phyloP scores from a whole-genome alignment of 2,329 filamentous ascomycete species.

The Epichloe amarillans region DNA sequence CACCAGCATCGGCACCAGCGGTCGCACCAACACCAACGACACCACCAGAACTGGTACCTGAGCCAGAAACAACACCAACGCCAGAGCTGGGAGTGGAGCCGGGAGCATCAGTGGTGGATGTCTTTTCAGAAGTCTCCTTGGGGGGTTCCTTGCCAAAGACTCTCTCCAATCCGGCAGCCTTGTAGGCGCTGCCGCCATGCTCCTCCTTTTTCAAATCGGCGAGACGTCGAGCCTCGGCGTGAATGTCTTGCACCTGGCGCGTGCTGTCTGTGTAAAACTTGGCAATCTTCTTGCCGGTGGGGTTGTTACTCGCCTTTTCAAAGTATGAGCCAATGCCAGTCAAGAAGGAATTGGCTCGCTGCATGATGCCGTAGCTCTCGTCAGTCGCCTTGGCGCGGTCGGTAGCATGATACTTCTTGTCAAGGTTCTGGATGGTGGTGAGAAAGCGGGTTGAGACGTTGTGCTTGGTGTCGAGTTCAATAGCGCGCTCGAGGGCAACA shows the following conservation, averaged over 20 bases:
- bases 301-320: constrained; percentile 78
- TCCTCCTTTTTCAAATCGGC: constrained; percentile 73
- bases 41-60: not conserved
- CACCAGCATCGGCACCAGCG: constrained; percentile 1
- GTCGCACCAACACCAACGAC: not conserved
- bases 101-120: constrained; percentile 9
- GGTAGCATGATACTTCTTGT: constrained; percentile 74
- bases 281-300: constrained; percentile 77
- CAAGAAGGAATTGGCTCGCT: constrained; percentile 52
- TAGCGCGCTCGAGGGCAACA: constrained; percentile 63
- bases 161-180: constrained; percentile 43
- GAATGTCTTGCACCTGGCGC: constrained; percentile 88
- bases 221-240: constrained; percentile 76
- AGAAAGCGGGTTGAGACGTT: constrained; percentile 74
- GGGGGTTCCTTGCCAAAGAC: constrained; percentile 41
- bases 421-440: constrained; percentile 59
- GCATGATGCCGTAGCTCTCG: constrained; percentile 67
- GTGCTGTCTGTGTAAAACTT: constrained; percentile 75
- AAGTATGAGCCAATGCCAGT: constrained; percentile 75
- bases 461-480: constrained; percentile 82
- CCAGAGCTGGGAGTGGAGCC: constrained; percentile 1
- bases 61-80: not conserved
- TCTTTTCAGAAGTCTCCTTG: constrained; percentile 12
- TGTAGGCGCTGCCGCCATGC: constrained; percentile 44
- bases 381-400: constrained; percentile 79